Evolutionary conservation across 768 basidiomycete species (phyloP), one percentile per base, ranked within the genome.

Genomic region (Kwoniella newhampshirensis): DNA sequence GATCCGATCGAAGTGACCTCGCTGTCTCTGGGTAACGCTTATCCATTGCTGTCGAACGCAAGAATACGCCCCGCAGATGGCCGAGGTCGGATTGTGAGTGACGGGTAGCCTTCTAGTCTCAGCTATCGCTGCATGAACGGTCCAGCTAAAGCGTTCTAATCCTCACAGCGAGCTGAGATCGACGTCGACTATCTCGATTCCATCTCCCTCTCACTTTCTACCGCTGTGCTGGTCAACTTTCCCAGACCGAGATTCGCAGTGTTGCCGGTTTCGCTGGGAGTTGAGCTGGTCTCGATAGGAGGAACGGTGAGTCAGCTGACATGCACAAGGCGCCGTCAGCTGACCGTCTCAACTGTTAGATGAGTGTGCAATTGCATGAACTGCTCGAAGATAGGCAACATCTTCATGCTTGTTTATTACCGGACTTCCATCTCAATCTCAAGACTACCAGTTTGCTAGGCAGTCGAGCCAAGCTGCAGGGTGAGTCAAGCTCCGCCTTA

Each of bases 401-500:
- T 80, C 81, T 60, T 62, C 94, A 54, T 84, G 85, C 94, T 32
- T 84, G 84, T 27, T 82, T 99, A 20, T 84, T 88, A 23, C 87
- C 91, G 1, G 86, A 89, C 68, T 96, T 99, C 69, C 84, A 84
- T 15, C 84, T 99, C 18, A 85, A 88, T 66, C 81, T 99, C 40
- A 84, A 86, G 47, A 92, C 90, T 11, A 90, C 86, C 6, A 97
- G 92, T 25, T 82, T 97, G 3, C 86, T 98, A 80, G 96, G 96
- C 18, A 92, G 89, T 63, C 85, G 94, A 42, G 93, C 96, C n/a
- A 96, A 97, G 77, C 82, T 99, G 1, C 91, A 91, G 62, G 75
- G 75, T 74, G 17, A 13, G 68, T 48, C 9, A n/a, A 32, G 17
- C 3, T 35, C 30, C 13, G 18, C 37, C 13, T n/a, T 28, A 5